A percentile compares a stretch with the other conserved stretches of the same genome.
Conservation (phyloP, 768 basidiomycete genomes). For the Agaricus blazei region DNA sequence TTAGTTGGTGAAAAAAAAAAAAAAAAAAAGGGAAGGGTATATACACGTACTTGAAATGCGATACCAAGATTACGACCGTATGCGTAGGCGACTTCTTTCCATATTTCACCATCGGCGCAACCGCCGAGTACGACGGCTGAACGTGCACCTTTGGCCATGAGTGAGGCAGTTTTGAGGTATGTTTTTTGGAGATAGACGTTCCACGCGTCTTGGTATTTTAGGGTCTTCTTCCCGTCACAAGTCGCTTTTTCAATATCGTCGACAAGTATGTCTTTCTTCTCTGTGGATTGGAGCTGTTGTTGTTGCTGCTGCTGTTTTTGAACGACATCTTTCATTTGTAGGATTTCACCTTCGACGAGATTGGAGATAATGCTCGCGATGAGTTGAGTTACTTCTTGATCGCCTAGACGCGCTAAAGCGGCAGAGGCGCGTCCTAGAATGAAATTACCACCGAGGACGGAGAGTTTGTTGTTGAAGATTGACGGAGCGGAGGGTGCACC, state of each 20-base stretch:
- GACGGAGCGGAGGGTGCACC: constrained; percentile 75
- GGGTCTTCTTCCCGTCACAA: constrained; percentile 17
- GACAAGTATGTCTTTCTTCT: no score
- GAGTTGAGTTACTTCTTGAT: constrained; percentile 82
- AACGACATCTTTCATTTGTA: constrained; percentile 68
- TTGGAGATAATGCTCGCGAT: constrained; percentile 84
- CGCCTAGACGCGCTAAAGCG: constrained; percentile 75
- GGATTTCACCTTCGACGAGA: constrained; percentile 89
- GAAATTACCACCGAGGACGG: constrained; percentile 89
- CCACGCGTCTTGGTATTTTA: constrained; percentile 46
- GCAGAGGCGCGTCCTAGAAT: constrained; percentile 82
- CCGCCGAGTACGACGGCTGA: constrained; percentile 89
- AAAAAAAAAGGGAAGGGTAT: neutral
- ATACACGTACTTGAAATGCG: constrained; percentile 78
- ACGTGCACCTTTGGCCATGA: constrained; percentile 90
- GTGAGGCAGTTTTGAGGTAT: constrained; percentile 88
- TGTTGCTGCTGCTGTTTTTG: constrained; percentile 14
- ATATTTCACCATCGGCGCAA: constrained; percentile 72
- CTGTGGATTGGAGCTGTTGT: no score
- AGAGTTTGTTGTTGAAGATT: constrained; percentile 82
- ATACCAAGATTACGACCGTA: constrained; percentile 93
- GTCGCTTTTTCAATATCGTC: constrained; percentile 17
- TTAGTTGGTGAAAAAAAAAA: neutral
- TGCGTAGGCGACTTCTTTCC: constrained; percentile 95
- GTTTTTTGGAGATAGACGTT: constrained; percentile 87